Percentiles rank a stretch among this genome's conserved stretches.
These are phyloP conservation scores for Penicillium sp. DNA, from an alignment of 2,329 filamentous ascomycete species.

Conservation along the genomic window DNA sequence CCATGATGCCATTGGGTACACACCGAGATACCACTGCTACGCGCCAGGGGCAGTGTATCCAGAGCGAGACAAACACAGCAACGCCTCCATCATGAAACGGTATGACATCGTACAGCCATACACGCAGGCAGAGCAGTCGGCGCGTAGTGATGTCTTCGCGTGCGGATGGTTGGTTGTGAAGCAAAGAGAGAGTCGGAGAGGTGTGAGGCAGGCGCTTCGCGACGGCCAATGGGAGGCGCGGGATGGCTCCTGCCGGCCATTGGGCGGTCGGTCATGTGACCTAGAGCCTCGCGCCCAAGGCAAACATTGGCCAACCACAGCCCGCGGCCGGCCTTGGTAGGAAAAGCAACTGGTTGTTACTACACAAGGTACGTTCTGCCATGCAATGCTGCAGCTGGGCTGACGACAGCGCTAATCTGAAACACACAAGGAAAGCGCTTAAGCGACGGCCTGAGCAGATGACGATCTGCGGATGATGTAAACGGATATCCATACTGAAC, in stretches of 20 bases:
- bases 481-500: neutral
- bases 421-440: constrained; percentile 1
- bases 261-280: neutral
- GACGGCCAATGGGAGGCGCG: neutral
- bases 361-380: too few relatives aligned
- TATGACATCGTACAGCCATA: constrained; percentile 5
- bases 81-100: constrained; percentile 9
- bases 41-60: constrained; percentile 6
- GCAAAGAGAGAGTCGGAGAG: neutral
- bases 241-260: neutral
- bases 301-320: neutral
- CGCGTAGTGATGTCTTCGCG: neutral
- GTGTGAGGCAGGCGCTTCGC: constrained; percentile 8
- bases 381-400: neutral
- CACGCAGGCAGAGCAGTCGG: neutral
- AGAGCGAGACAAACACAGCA: neutral
- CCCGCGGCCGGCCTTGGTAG: too few relatives aligned
- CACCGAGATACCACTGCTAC: neutral
- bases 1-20: constrained; percentile 8
- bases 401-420: neutral
- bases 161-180: constrained; percentile 12
- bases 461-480: neutral
- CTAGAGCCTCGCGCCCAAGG: neutral
- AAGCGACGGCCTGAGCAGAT: neutral
- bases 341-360: too few relatives aligned